Percentiles rank a stretch among this genome's conserved stretches.
These are phyloP conservation scores for Sporothrix pseudoabietina DNA, from an alignment of 2,329 filamentous ascomycete genomes.

Conservation along the genomic window DNA sequence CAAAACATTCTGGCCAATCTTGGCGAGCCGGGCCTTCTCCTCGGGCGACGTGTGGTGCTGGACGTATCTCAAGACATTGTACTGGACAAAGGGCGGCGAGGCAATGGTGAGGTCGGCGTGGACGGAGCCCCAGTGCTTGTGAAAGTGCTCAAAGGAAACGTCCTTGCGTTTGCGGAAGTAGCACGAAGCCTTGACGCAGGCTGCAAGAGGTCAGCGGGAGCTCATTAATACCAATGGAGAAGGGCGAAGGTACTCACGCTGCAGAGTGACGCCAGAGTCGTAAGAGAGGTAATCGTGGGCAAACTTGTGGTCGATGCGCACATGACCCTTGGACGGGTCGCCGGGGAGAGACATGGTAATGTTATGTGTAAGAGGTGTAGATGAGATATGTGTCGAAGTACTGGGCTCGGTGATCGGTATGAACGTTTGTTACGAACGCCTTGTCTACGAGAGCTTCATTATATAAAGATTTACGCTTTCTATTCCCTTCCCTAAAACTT, in stretches of 20 bases:
- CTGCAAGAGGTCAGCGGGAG: not conserved
- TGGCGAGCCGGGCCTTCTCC: not conserved
- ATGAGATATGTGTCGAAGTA: not conserved
- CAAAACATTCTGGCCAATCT: slow-evolving; percentile 4
- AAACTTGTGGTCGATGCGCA: slow-evolving; percentile 26
- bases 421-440: not conserved
- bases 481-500: not conserved
- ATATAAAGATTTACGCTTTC: not conserved
- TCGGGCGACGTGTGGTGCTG: slow-evolving; percentile 28
- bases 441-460: not conserved
- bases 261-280: slow-evolving; percentile 17
- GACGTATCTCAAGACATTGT: slow-evolving; percentile 24
- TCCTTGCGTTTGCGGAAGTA: slow-evolving; percentile 13
- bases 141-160: slow-evolving; percentile 24
- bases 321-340: slow-evolving; percentile 7
- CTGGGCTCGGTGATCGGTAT: not conserved
- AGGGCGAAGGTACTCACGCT: not conserved
- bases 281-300: slow-evolving; percentile 24
- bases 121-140: slow-evolving; percentile 22
- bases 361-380: not conserved
- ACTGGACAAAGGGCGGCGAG: slow-evolving; percentile 4
- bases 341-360: slow-evolving; percentile 5
- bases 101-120: slow-evolving; percentile 26
- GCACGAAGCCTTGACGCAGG: slow-evolving; percentile 26
- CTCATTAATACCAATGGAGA: not conserved